Percentiles rank a stretch among this genome's conserved stretches.
These are phyloP conservation scores for Mallotus nudiflorus DNA, from an alignment of 345 rosid genomes.

Conservation along the genomic window DNA sequence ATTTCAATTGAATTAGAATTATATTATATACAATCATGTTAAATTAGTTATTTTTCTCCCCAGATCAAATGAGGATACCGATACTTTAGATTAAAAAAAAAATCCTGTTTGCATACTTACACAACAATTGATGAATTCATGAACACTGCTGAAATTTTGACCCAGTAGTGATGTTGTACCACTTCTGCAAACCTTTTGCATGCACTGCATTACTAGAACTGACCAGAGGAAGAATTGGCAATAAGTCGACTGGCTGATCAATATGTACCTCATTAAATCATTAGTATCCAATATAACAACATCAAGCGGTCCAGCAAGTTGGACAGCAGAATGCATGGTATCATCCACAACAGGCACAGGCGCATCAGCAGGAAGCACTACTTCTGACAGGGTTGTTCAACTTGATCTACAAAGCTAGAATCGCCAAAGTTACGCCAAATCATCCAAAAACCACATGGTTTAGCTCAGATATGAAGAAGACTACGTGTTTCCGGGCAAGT, in stretches of 20 bases:
- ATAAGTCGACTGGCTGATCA: slow-evolving; percentile 47
- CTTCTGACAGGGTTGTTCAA: slow-evolving; percentile 85
- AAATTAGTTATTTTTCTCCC: too few relatives aligned
- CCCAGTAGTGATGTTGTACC: slow-evolving; percentile 95
- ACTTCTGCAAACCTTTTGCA: slow-evolving; percentile 71
- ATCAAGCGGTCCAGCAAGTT: slow-evolving; percentile 40
- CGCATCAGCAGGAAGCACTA: slow-evolving; percentile 43
- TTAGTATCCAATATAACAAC: slow-evolving; percentile 43
- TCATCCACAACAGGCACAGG: slow-evolving; percentile 46
- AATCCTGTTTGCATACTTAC: slow-evolving; percentile 86
- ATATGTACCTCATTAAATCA: slow-evolving; percentile 47
- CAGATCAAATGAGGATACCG: slow-evolving; percentile 72
- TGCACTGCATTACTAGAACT: slow-evolving; percentile 53
- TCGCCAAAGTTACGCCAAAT: slow-evolving; percentile 23
- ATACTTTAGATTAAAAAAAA: too few relatives aligned
- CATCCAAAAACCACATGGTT: not conserved
- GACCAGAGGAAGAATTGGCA: slow-evolving; percentile 47
- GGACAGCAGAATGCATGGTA: slow-evolving; percentile 39
- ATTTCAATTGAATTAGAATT: slow-evolving; percentile 77
- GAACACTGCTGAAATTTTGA: slow-evolving; percentile 76
- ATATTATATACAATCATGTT: too few relatives aligned
- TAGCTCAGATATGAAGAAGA: slow-evolving; percentile 24
- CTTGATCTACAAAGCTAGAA: slow-evolving; percentile 58
- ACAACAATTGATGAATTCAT: slow-evolving; percentile 77
- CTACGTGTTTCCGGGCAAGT: slow-evolving; percentile 86